Percentiles rank a stretch among this genome's conserved stretches.
Conservation (phyloP, 805 yeast genomes). For the Gaillardinia entomophila region DNA sequence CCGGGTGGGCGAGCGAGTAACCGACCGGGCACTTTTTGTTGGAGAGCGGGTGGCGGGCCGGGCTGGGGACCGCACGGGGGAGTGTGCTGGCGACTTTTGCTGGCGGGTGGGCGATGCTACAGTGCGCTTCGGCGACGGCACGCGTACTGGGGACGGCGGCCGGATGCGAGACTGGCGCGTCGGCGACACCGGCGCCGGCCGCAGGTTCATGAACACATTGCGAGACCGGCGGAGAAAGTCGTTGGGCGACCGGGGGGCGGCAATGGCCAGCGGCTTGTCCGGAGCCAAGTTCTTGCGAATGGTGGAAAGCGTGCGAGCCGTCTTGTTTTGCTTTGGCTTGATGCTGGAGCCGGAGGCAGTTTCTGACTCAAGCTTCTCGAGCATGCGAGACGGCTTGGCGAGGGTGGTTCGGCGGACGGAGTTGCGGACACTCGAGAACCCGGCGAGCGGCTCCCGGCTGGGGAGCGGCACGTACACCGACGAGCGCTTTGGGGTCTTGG, state of each 20-base stretch:
- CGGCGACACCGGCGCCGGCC: neutral
- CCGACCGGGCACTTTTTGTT: neutral
- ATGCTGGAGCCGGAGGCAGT: neutral
- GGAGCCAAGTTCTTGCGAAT: neutral
- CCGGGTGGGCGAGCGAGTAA: neutral
- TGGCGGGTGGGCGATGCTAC: neutral
- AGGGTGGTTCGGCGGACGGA: slow-evolving; percentile 9
- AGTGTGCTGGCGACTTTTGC: neutral
- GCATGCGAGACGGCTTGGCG: slow-evolving; percentile 4
- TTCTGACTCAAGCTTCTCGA: neutral
- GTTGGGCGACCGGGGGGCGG: neutral
- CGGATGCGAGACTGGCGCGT: neutral
- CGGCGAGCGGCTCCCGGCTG: slow-evolving; percentile 30
- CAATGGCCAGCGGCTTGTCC: neutral
- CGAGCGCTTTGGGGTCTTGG: slow-evolving; percentile 24
- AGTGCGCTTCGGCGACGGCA: neutral
- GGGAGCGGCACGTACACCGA: slow-evolving; percentile 34
- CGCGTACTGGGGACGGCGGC: neutral
- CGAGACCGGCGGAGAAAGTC: slow-evolving; percentile 6
- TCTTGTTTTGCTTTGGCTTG: neutral
- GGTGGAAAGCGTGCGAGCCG: neutral
- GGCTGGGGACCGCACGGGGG: neutral
- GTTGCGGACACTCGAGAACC: slow-evolving; percentile 5
- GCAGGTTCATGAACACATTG: slow-evolving; percentile 3
- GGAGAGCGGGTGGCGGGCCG: neutral